Percentiles rank a stretch among this genome's conserved stretches.
Evolutionary conservation across 768 basidiomycete genomes (phyloP).

Genomic region (Mycena maculata): DNA sequence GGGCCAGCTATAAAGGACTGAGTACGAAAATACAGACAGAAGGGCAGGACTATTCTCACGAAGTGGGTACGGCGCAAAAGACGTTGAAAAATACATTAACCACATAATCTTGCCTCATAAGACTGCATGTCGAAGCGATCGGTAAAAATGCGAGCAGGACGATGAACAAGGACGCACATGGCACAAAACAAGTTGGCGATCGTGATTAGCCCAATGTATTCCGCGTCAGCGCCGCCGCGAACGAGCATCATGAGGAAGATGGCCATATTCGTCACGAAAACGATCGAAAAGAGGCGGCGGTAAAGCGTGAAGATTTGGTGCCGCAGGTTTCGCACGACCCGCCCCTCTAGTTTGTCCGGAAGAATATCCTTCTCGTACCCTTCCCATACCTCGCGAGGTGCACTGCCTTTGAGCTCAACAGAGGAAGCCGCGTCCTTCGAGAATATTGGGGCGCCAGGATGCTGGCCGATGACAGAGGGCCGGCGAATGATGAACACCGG

Average conservation of each 20-base stretch:
- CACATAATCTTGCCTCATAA: conserved; percentile 68
- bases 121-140: conserved; percentile 10
- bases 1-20: conserved; percentile 58
- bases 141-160: too few relatives aligned
- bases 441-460: conserved; percentile 1
- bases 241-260: conserved; percentile 59
- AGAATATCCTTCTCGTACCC: conserved; percentile 63
- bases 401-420: conserved; percentile 46
- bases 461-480: conserved; percentile 10
- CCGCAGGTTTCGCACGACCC: conserved; percentile 62
- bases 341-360: conserved; percentile 63
- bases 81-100: conserved; percentile 68
- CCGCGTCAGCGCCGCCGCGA: conserved; percentile 47
- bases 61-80: conserved; percentile 60
- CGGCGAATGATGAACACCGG: conserved; percentile 22
- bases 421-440: conserved; percentile 27
- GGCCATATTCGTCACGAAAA: conserved; percentile 66
- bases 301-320: conserved; percentile 68
- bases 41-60: conserved; percentile 49
- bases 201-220: conserved; percentile 53
- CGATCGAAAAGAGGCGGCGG: conserved; percentile 67
- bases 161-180: conserved; percentile 35
- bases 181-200: conserved; percentile 62
- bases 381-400: conserved; percentile 55
- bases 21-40: neutral